phyloP scores from a whole-genome alignment of 2,329 filamentous ascomycete genomes.

The Ophiostoma sp. region DNA sequence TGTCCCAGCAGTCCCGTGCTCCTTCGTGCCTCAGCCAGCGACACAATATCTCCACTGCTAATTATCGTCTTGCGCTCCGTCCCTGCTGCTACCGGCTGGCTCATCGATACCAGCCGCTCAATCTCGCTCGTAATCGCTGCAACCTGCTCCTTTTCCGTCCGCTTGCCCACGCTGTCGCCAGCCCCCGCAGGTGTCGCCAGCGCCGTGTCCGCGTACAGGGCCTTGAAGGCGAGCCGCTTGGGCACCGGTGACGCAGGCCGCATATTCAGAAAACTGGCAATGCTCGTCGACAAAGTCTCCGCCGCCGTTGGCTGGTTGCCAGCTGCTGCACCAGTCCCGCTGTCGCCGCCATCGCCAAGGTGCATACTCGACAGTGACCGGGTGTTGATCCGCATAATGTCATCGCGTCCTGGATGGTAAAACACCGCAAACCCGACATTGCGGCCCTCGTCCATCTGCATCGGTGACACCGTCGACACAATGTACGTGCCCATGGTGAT shows the following conservation, averaged over 20 bases:
- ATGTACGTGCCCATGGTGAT: constrained; percentile 84
- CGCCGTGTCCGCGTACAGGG: constrained; percentile 50
- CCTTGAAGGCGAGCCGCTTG: constrained; percentile 51
- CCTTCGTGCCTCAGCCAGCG: constrained; percentile 75
- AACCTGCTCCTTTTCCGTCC: constrained; percentile 53
- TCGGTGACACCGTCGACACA: constrained; percentile 74
- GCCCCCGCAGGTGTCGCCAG: constrained; percentile 40
- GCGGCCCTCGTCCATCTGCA: constrained; percentile 68
- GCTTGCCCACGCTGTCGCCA: constrained; percentile 30
- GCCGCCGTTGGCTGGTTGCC: neutral
- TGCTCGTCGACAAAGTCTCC: constrained; percentile 30
- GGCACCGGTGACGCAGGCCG: constrained; percentile 33
- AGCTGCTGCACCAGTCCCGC: constrained; percentile 23
- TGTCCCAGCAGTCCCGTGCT: constrained; percentile 83
- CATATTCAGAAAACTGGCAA: constrained; percentile 42
- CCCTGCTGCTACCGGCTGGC: constrained; percentile 38
- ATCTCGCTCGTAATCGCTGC: constrained; percentile 70
- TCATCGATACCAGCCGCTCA: constrained; percentile 56
- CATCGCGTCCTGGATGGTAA: constrained; percentile 66
- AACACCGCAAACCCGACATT: constrained; percentile 81
- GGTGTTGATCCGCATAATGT: constrained; percentile 77
- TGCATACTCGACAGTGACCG: constrained; percentile 60
- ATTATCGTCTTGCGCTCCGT: constrained; percentile 45
- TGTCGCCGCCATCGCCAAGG: constrained; percentile 30
- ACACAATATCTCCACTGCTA: constrained; percentile 68